Percentiles rank a stretch among this genome's conserved stretches.
These are phyloP conservation scores for Saksenaea vasiformis DNA, from an alignment of 371 early-diverging fungal genomes.

Conservation along the genomic window DNA sequence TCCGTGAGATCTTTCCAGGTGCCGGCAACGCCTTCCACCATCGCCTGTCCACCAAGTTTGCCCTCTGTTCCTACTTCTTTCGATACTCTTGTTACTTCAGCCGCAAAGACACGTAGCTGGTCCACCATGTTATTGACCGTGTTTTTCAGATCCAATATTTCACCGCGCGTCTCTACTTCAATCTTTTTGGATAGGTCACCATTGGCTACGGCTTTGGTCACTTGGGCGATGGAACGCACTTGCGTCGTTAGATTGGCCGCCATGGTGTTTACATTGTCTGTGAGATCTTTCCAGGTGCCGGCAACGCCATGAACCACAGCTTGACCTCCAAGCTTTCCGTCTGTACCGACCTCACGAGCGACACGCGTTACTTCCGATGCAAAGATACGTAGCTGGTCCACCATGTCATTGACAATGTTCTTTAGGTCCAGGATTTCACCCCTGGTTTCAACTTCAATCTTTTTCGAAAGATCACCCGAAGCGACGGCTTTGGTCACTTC, in stretches of 20 bases:
- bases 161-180: constrained; percentile 33
- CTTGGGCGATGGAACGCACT: constrained; percentile 56
- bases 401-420: constrained; percentile 44
- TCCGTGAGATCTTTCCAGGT: constrained; percentile 57
- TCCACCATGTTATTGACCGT: constrained; percentile 52
- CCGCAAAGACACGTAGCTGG: constrained; percentile 42
- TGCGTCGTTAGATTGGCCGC: constrained; percentile 61
- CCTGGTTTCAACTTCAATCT: constrained; percentile 33
- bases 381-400: constrained; percentile 57
- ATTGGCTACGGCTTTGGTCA: constrained; percentile 55
- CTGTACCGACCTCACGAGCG: constrained; percentile 54
- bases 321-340: constrained; percentile 53
- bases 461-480: constrained; percentile 31
- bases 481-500: constrained; percentile 35
- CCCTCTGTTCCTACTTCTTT: constrained; percentile 57
- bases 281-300: constrained; percentile 67
- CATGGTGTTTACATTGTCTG: constrained; percentile 61
- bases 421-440: constrained; percentile 39
- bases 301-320: constrained; percentile 48
- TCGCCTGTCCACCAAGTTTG: constrained; percentile 43
- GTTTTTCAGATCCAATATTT: constrained; percentile 40
- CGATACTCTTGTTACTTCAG: constrained; percentile 47
- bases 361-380: constrained; percentile 57
- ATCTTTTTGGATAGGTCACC: constrained; percentile 52
- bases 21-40: constrained; percentile 45